These are phyloP conservation scores for Diaporthe sp. DNA, from an alignment of 2,329 filamentous ascomycete genomes.

Conservation along the genomic window DNA sequence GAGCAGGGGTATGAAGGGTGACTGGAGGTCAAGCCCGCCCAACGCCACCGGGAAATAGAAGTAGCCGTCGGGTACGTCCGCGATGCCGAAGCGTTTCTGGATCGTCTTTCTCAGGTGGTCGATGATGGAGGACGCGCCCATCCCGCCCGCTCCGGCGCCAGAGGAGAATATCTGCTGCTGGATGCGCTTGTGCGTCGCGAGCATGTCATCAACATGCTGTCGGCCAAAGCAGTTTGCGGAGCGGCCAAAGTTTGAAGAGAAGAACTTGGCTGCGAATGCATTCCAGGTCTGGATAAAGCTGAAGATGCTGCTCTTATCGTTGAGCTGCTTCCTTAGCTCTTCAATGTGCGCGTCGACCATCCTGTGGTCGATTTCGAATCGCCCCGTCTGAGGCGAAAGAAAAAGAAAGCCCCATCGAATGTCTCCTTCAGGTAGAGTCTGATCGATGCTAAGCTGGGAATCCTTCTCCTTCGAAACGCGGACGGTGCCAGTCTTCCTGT, in stretches of 20 bases:
- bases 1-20: slow-evolving; percentile 55
- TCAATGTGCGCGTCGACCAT: slow-evolving; percentile 69
- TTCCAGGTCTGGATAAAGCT: slow-evolving; percentile 62
- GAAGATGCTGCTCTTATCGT: slow-evolving; percentile 60
- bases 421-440: slow-evolving; percentile 56
- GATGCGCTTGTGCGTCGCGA: slow-evolving; percentile 60
- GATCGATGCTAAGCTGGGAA: slow-evolving; percentile 39
- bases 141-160: slow-evolving; percentile 9
- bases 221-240: slow-evolving; percentile 63
- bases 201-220: slow-evolving; percentile 62
- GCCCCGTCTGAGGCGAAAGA: slow-evolving; percentile 61
- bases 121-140: slow-evolving; percentile 51
- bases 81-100: slow-evolving; percentile 59
- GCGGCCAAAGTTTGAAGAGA: slow-evolving; percentile 63
- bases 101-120: slow-evolving; percentile 66
- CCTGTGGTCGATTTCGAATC: slow-evolving; percentile 68
- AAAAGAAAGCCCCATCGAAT: slow-evolving; percentile 67
- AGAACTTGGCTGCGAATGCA: slow-evolving; percentile 61
- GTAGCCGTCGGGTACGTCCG: slow-evolving; percentile 55
- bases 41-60: slow-evolving; percentile 58
- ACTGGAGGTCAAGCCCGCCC: slow-evolving; percentile 58
- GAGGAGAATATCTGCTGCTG: slow-evolving; percentile 58
- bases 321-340: slow-evolving; percentile 68
- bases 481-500: slow-evolving; percentile 59
- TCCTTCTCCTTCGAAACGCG: slow-evolving; percentile 47